Base-by-base conservation (phyloP, 768 basidiomycete species). In the Leccinum arenicola region DNA sequence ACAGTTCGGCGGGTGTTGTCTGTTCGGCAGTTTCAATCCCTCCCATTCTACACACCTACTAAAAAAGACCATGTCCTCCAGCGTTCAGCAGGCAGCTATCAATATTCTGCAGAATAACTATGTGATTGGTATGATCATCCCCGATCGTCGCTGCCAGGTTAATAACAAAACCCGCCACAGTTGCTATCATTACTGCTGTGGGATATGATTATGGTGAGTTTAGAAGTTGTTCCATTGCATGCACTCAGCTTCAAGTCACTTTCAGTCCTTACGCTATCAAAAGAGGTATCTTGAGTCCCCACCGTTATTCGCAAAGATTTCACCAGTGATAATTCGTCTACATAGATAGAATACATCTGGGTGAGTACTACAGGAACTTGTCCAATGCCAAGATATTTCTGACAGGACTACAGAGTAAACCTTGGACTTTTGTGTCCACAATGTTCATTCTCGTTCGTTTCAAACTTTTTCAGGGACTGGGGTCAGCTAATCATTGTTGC, bases 191-290 rank as follows among this genome's bases (percentile, higher is more conserved):
- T n/a, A 50, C 27, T 31, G 50, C 29, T 6, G 21, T 31, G 6
- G 29, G 12, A 31, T 50, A 50, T 50, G 50, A 50, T 50, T 50
- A 50, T 12, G 27, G 50, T 50, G 29, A 31, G 50, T 50, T n/a
- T 4, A 12, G 50, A 14, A 15, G 7, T 25, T 31, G 29, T 19
- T 31, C 27, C n/a, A 29, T 0, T n/a, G 9, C 50, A 5, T n/a
- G 3, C 6, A 15, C 14, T 4, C 50, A n/a, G 17, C 50, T 50
- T 31, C 21, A 6, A 19, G 10, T 31, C 17, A 15, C 6, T 0
- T n/a, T 31, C 29, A 50, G 50, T 31, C 12, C 50, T 50, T 50
- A 31, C 29, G 5, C 29, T 50, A 17, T 8, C 10, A 29, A 29
- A 50, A 50, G 50, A 50, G 29, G 50, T 50, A 31, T 5, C 8